Evolutionary conservation across 2,329 filamentous ascomycete species (phyloP).

Genomic region (Talaromyces sp.): DNA sequence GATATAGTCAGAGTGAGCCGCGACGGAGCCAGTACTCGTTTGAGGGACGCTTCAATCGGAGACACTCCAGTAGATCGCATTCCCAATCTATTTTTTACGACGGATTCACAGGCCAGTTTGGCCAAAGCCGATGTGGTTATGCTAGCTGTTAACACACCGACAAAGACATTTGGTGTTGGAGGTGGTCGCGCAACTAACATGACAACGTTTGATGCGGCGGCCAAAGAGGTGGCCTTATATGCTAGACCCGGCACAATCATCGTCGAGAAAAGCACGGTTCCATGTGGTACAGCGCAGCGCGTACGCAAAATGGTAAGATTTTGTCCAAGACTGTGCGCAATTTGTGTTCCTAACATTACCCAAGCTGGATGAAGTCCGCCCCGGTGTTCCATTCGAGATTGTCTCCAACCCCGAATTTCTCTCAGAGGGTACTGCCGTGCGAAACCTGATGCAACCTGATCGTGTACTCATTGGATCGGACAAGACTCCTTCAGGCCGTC

Average conservation of each 20-base stretch:
- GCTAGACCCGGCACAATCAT: conserved; percentile 65
- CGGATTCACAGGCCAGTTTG: conserved; percentile 58
- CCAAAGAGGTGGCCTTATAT: conserved; percentile 60
- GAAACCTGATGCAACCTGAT: conserved; percentile 65
- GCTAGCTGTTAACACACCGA: conserved; percentile 73
- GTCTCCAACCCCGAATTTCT: conserved; percentile 79
- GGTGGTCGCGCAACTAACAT: conserved; percentile 68
- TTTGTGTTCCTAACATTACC: not conserved
- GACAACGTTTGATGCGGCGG: conserved; percentile 65
- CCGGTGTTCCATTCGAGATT: conserved; percentile 64
- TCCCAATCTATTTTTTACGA: conserved; percentile 70
- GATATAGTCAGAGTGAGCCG: conserved; percentile 56
- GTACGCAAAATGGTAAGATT: conserved; percentile 60
- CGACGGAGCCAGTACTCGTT: conserved; percentile 29
- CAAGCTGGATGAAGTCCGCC: conserved; percentile 41
- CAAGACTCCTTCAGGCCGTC: conserved; percentile 54
- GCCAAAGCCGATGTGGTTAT: conserved; percentile 67
- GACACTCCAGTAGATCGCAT: conserved; percentile 42
- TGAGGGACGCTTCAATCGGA: conserved; percentile 17
- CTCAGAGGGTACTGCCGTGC: conserved; percentile 69
- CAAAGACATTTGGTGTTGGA: conserved; percentile 65
- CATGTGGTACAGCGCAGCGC: conserved; percentile 66
- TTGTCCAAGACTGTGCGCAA: conserved; percentile 4
- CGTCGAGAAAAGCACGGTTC: conserved; percentile 78
- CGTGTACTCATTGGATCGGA: conserved; percentile 70